Evolutionary conservation across 2,329 filamentous ascomycete species (phyloP), one percentile per base, ranked within the genome.

Genomic region (Botrytis deweyae): DNA sequence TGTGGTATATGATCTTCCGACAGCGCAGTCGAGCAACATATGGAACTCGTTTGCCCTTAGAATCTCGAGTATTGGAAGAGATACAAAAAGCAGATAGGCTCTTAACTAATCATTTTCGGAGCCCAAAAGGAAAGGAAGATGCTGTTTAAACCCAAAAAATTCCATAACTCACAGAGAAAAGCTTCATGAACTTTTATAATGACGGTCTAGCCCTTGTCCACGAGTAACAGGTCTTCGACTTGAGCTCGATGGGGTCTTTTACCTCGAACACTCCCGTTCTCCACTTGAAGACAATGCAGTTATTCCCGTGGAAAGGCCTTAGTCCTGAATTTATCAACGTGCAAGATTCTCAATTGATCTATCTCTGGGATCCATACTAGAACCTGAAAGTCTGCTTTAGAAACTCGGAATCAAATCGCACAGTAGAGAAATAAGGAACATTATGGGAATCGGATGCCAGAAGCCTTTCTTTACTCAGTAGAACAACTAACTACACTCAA

Each of bases 171-270:
- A 18, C n/a, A 58, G 3, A 18, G 3, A 55, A 58, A 18, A 18
- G 52, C 14, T 29, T 18, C n/a, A 55, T 29, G 7, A 55, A 55
- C 0, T 55, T 55, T 55, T 16, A 58, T 9, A 33, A 29, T 58
- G 7, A 29, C 14, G 14, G 3, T 1, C 52, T 29, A 18, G 52
- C 52, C 7, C 14, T 29, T 3, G 3, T 58, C 4, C 6, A 58
- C 2, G n/a, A 58, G 29, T 29, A n/a, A 29, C 6, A 33, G 29
- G 12, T 29, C n/a, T 58, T 18, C 14, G 14, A 29, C 52, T 8
- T 4, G 14, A 16, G 1, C n/a, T 58, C 3, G 25, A 58, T 1
- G 6, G 16, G 2, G 1, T 29, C 7, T 1, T 58, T 7, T 6
- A 2, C 52, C 25, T 58, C 6, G 3, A 58, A 18, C 14, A 33